These are phyloP conservation scores for Xylaria curta DNA, from an alignment of 495 filamentous ascomycete species.

Conservation along the genomic window DNA sequence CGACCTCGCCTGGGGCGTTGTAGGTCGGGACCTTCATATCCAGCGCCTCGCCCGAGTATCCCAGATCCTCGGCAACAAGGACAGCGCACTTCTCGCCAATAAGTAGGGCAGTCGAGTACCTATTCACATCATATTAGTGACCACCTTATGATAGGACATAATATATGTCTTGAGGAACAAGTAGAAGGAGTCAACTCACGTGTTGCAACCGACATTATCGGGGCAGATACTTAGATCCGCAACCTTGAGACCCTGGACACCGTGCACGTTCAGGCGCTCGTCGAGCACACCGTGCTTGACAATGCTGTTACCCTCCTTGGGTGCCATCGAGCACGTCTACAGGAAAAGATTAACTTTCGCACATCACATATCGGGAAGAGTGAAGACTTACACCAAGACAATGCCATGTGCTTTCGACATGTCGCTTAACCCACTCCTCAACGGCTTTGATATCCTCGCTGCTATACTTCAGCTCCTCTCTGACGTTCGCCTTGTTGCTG, in stretches of 20 bases:
- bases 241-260: constrained; percentile 80
- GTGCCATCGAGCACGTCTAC: constrained; percentile 82
- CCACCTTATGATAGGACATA: background rate
- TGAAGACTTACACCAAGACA: constrained; percentile 54
- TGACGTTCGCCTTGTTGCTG: constrained; percentile 59
- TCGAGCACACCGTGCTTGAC: constrained; percentile 83
- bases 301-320: constrained; percentile 76
- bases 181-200: constrained; percentile 50
- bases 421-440: constrained; percentile 78
- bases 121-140: constrained; percentile 25
- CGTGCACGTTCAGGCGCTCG: constrained; percentile 80
- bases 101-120: constrained; percentile 73
- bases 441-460: constrained; percentile 71
- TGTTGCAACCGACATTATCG: constrained; percentile 84
- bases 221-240: constrained; percentile 82
- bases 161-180: background rate
- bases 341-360: constrained; percentile 29
- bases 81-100: constrained; percentile 85
- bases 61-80: constrained; percentile 75
- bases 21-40: constrained; percentile 77
- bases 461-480: constrained; percentile 69
- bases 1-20: constrained; percentile 61
- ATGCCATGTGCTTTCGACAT: constrained; percentile 85
- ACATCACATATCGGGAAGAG: background rate
- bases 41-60: constrained; percentile 74